Conservation (phyloP, 2,329 filamentous ascomycete species). For the Penicillium sp. region DNA sequence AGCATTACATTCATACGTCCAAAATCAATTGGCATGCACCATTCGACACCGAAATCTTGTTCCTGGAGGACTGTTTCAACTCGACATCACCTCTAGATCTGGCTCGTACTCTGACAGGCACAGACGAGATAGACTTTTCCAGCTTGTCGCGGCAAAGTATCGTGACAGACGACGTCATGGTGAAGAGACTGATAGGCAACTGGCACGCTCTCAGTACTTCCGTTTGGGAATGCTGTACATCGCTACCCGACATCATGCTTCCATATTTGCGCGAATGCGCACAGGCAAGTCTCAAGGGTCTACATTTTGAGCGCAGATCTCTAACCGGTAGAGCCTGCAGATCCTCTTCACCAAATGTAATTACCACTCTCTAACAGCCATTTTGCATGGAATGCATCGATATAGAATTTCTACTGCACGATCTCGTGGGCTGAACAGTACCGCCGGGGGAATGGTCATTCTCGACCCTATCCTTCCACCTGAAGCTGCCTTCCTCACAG, state of each 20-base stretch:
- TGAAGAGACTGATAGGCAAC: slow-evolving; percentile 21
- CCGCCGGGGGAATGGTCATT: slow-evolving; percentile 16
- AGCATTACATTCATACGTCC: slow-evolving; percentile 32
- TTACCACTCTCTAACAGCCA: slow-evolving; percentile 38
- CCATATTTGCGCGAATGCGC: slow-evolving; percentile 34
- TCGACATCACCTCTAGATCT: slow-evolving; percentile 32
- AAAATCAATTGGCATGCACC: slow-evolving; percentile 34
- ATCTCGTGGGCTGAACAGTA: slow-evolving; percentile 11
- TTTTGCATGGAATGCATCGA: slow-evolving; percentile 36
- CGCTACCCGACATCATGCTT: slow-evolving; percentile 30
- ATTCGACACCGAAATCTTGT: slow-evolving; percentile 31
- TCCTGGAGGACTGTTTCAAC: slow-evolving; percentile 34
- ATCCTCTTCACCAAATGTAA: slow-evolving; percentile 28
- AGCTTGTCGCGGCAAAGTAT: slow-evolving; percentile 25
- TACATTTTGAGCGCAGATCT: neutral
- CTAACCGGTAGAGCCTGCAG: slow-evolving; percentile 19
- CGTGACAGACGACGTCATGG: slow-evolving; percentile 20
- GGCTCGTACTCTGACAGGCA: slow-evolving; percentile 29
- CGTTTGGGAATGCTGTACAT: slow-evolving; percentile 39
- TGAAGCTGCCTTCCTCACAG: slow-evolving; percentile 25
- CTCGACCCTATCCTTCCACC: slow-evolving; percentile 24
- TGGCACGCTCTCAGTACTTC: slow-evolving; percentile 33
- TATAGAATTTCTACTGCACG: slow-evolving; percentile 28
- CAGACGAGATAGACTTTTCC: slow-evolving; percentile 31
- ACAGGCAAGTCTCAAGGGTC: slow-evolving; percentile 25